Evolutionary conservation across 768 basidiomycete species (phyloP), one percentile per base, ranked within the genome.

Genomic region (Agaricus blazei): DNA sequence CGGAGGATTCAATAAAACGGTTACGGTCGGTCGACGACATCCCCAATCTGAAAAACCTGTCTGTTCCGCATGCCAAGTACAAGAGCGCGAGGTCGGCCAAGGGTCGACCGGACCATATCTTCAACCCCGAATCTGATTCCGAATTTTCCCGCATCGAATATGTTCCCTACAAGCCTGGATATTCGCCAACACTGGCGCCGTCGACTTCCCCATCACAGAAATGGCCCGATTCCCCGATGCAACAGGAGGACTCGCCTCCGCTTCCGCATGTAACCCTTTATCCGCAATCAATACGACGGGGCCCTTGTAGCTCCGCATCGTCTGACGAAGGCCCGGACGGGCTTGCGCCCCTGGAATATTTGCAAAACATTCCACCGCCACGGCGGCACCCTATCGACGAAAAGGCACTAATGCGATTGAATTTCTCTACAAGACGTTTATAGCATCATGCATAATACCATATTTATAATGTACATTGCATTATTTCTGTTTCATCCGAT

Each of bases 21-120:
- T 72, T 90, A 44, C 70, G 70, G 50, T 82, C 82, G 5, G 77
- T 91, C 53, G 84, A 88, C 57, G 83, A 89, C 54, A 73, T 85
- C 51, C 80, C 85, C 27, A 68, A 71, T 43, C 69, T 75, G 36
- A 72, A 75, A 23, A 70, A 72, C 15, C 62, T 90, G 43, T 64
- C 70, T 15, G 84, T 87, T 34, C 88, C 88, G n/a, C 71, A 72
- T 51, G 84, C 82, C 45, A 78, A 71, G 59, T 91, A 90, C 65
- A 79, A 83, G 64, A 88, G 86, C 61, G 88, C 88, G 8, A 81
- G 87, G 48, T 80, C 82, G 51, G 79, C 79, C 14, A 84, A 84
- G 58, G 79, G 82, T 29, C 69, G 78, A 56, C 74, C 78, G 54
- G 78, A 81, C 58, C 75, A 78, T 47, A 75, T 75, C 53, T 77